These are phyloP conservation scores for Leucogyrophana mollusca DNA, from an alignment of 768 basidiomycete species.

Conservation along the genomic window DNA sequence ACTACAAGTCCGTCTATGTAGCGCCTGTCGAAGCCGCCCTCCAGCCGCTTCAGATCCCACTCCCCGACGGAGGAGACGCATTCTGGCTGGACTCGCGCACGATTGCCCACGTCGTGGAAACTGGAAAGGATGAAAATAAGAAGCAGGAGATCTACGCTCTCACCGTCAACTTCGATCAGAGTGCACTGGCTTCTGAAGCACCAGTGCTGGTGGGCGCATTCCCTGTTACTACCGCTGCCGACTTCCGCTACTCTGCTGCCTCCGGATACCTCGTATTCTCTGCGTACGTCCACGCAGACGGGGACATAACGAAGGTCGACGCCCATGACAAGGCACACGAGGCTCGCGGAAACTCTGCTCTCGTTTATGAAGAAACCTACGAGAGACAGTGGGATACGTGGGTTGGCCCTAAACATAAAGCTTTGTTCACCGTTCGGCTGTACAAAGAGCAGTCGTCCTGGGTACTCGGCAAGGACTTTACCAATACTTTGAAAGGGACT, in stretches of 20 bases:
- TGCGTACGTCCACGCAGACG: constrained; percentile 77
- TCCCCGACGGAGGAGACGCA: constrained; percentile 66
- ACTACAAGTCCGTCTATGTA: constrained; percentile 66
- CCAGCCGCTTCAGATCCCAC: constrained; percentile 52
- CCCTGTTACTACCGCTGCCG: constrained; percentile 64
- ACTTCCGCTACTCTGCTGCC: constrained; percentile 65
- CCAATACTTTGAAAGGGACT: constrained; percentile 64
- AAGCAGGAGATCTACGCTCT: constrained; percentile 59
- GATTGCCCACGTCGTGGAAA: constrained; percentile 66
- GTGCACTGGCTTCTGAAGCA: constrained; percentile 33
- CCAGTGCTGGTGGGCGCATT: constrained; percentile 57
- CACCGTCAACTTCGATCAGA: constrained; percentile 45
- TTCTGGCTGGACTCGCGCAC: constrained; percentile 79
- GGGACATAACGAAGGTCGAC: constrained; percentile 64
- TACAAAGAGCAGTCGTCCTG: constrained; percentile 47
- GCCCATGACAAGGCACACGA: constrained; percentile 72
- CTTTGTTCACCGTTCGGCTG: constrained; percentile 71
- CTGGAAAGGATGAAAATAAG: constrained; percentile 43
- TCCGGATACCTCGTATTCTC: constrained; percentile 78
- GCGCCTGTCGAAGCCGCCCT: constrained; percentile 53
- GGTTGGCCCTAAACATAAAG: constrained; percentile 66
- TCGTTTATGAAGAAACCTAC: constrained; percentile 67
- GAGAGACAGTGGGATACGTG: constrained; percentile 83
- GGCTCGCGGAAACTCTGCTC: constrained; percentile 68
- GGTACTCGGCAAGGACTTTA: constrained; percentile 50